phyloP scores from a whole-genome alignment of 2,329 filamentous ascomycete species.

The Colletotrichum spinosum region DNA sequence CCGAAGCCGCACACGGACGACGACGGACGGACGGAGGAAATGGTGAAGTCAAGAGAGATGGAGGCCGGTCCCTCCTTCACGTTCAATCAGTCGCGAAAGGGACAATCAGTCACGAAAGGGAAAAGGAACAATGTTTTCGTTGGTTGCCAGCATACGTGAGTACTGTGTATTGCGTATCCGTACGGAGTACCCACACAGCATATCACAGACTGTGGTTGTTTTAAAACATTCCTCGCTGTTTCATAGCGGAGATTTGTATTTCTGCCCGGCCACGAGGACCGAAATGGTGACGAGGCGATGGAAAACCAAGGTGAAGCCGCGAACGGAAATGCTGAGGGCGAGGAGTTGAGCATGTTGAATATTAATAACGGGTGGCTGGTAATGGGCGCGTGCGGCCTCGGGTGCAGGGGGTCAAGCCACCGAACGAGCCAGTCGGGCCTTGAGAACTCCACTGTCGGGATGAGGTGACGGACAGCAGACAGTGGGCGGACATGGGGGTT shows the following conservation, averaged over 20 bases:
- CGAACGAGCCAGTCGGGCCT: conserved; percentile 15
- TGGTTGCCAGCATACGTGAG: too few relatives aligned
- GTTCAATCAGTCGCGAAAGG: too few relatives aligned
- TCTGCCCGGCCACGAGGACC: not conserved
- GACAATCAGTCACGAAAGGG: too few relatives aligned
- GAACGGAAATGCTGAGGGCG: conserved; percentile 7
- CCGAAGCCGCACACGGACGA: conserved; percentile 6
- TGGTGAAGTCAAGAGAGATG: not conserved
- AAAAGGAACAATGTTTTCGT: too few relatives aligned
- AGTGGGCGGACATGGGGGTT: conserved; percentile 17
- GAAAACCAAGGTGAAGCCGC: conserved; percentile 3
- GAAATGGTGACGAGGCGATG: conserved; percentile 14
- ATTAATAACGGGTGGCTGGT: conserved; percentile 33
- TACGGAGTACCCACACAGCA: not conserved
- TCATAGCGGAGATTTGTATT: conserved; percentile 27
- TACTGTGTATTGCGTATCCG: not conserved
- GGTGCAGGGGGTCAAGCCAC: conserved; percentile 29
- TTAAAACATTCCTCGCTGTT: conserved; percentile 35
- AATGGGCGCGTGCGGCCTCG: conserved; percentile 26
- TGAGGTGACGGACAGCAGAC: conserved; percentile 35
- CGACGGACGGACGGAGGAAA: not conserved
- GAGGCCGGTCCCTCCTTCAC: too few relatives aligned
- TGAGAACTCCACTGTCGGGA: conserved; percentile 28
- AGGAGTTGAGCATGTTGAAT: not conserved
- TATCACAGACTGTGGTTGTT: conserved; percentile 30